Evolutionary conservation across 257 asterid genomes (phyloP), one percentile per base, ranked within the genome.

Genomic region (Solanum dulcamara): DNA sequence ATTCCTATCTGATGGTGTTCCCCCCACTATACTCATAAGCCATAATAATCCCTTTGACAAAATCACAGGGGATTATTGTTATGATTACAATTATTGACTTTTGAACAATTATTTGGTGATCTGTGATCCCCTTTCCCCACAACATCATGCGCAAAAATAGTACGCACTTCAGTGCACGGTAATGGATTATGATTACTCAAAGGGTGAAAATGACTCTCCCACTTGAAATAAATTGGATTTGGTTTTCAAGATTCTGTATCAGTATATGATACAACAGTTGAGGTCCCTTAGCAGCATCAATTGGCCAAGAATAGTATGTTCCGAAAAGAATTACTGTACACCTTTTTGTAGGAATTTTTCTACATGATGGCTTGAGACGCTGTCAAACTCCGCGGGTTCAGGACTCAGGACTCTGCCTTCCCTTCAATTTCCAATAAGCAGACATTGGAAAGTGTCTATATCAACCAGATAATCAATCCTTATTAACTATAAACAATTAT

Each of bases 371-470:
- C n/a, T 30, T 66, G 74, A 33, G 26, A 68, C 14, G 7, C 15
- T 68, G 44, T 68, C 48, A 68, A 68, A 20, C 50, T 70, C 79
- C 48, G 11, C 3, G 5, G 80, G 6, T 71, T 10, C 32, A 37
- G 51, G 48, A 7, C 53, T 10, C 32, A 37, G 51, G 48, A 7
- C 53, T 20, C 4, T 20, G 24, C 59, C 74, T 80, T 55, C 40
- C 60, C 40, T 26, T 32, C 66, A 26, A 35, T 37, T 74, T 79
- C 79, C 67, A 74, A 10, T 85, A 86, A 70, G 87, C 85, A 74
- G 74, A 33, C 66, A 6, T 6, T 57, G 64, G 64, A 67, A 85
- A 57, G 85, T 82, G 89, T 88, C 88, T 24, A 59, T 80, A 46
- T 86, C 83, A 26, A 24, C 57, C 81, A 35, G 24, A 51, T 81